Conservation (phyloP, 108 stramenopile genomes). For the Skeletonema menzelii region DNA sequence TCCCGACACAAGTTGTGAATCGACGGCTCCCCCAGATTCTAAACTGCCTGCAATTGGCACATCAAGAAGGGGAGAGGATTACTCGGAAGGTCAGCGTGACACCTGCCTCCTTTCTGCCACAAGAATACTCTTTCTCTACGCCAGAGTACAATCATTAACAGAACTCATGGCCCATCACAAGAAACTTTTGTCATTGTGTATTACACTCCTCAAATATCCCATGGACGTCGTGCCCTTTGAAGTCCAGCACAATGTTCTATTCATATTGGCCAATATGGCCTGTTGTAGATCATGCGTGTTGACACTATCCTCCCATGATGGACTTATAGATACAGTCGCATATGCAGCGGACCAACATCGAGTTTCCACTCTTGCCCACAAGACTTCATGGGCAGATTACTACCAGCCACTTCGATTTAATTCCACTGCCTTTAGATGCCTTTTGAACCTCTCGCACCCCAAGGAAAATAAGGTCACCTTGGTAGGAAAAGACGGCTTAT, state of each 20-base stretch:
- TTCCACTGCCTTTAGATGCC: conserved; percentile 14
- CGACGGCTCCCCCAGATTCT: background rate
- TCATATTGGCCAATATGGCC: conserved; percentile 11
- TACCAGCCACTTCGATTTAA: conserved; percentile 13
- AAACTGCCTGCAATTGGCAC: background rate
- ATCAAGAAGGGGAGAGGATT: background rate
- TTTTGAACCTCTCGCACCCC: conserved; percentile 8
- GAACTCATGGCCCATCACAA: conserved; percentile 1
- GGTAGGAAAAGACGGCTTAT: background rate
- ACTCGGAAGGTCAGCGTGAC: background rate
- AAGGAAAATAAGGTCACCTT: conserved; percentile 1
- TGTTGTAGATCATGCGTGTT: conserved; percentile 4
- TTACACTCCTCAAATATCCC: background rate
- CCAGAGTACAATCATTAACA: conserved; percentile 3
- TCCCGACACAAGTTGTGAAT: background rate
- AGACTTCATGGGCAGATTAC: conserved; percentile 4
- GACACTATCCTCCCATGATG: conserved; percentile 1
- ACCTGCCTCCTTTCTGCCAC: conserved; percentile 6
- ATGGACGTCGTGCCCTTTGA: conserved; percentile 8
- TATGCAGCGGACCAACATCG: background rate
- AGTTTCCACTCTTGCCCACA: background rate
- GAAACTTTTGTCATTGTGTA: background rate
- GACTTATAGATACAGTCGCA: background rate
- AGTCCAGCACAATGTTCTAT: conserved; percentile 14
- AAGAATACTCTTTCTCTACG: conserved; percentile 10